These are phyloP conservation scores for Schwanniomyces occidentalis DNA, from an alignment of 805 yeast species.

Conservation along the genomic window DNA sequence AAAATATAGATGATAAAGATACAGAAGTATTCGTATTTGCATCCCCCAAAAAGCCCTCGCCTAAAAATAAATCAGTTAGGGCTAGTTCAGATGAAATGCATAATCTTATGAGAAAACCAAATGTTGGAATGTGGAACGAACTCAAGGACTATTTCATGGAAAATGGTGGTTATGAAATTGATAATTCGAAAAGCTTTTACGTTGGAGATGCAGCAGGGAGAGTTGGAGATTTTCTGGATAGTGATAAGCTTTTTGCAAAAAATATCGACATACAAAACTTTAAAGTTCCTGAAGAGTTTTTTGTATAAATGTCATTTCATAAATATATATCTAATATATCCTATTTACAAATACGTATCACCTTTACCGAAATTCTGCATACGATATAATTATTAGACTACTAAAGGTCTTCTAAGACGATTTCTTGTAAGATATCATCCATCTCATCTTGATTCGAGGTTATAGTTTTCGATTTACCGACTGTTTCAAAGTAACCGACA, in stretches of 20 bases:
- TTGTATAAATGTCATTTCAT: conserved; percentile 21
- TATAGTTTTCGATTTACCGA: conserved; percentile 44
- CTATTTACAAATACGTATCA: not conserved
- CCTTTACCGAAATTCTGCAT: not conserved
- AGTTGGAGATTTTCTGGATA: conserved; percentile 70
- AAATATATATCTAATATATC: not conserved
- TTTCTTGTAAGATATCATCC: conserved; percentile 20
- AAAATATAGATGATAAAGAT: conserved; percentile 19
- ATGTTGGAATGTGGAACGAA: conserved; percentile 71
- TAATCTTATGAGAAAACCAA: conserved; percentile 66
- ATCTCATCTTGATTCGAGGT: conserved; percentile 18
- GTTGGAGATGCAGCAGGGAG: conserved; percentile 99
- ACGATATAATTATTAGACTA: too few species aligned
- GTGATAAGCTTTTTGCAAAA: conserved; percentile 71
- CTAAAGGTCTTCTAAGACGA: conserved; percentile 19
- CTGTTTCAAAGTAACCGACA: conserved; percentile 65
- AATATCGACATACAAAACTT: conserved; percentile 52
- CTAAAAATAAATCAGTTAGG: conserved; percentile 14
- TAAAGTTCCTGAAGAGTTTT: conserved; percentile 70
- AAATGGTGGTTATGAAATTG: conserved; percentile 27
- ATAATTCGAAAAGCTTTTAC: conserved; percentile 50
- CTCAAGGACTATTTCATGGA: conserved; percentile 41
- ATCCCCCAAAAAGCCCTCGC: conserved; percentile 55
- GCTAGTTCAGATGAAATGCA: conserved; percentile 34
- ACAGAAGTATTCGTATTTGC: conserved; percentile 52